Conservation (phyloP, 495 filamentous ascomycete species). For the Terfezia claveryi region DNA sequence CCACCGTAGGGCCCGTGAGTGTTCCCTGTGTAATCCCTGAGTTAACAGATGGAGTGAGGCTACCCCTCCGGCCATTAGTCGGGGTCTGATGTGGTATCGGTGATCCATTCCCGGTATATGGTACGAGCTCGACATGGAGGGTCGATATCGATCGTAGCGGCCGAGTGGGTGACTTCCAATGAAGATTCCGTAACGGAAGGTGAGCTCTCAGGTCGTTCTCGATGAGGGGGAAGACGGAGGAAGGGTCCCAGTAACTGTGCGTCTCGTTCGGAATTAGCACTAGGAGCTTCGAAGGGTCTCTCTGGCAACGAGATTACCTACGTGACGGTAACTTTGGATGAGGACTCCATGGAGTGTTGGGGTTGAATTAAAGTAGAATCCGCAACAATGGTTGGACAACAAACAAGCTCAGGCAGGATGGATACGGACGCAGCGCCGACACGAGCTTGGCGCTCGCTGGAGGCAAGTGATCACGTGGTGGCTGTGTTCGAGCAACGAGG, state of each 20-base stretch:
- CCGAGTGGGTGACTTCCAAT: conserved; percentile 86
- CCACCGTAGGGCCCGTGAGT: conserved; percentile 6
- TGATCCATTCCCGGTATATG: conserved; percentile 20
- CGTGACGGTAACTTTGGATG: conserved; percentile 5
- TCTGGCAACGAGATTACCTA: neutral
- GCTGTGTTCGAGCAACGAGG: no score
- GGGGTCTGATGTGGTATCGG: neutral
- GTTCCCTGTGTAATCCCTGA: conserved; percentile 18
- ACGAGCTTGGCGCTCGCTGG: no score
- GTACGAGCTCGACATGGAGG: conserved; percentile 68
- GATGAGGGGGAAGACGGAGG: conserved; percentile 61
- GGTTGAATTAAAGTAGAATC: neutral
- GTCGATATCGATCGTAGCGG: conserved; percentile 81
- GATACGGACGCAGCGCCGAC: no score
- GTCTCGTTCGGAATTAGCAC: neutral
- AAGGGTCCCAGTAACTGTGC: conserved; percentile 58
- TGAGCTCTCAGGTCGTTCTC: conserved; percentile 51
- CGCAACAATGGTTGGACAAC: no score
- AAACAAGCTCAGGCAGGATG: no score
- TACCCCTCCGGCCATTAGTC: conserved; percentile 16
- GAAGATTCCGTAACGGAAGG: conserved; percentile 74
- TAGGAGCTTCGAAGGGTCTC: conserved; percentile 5
- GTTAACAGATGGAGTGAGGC: conserved; percentile 23
- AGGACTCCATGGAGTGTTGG: neutral
- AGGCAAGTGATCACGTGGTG: no score